Conservation (phyloP, 805 yeast genomes). For the Blastobotrys terrestris region DNA sequence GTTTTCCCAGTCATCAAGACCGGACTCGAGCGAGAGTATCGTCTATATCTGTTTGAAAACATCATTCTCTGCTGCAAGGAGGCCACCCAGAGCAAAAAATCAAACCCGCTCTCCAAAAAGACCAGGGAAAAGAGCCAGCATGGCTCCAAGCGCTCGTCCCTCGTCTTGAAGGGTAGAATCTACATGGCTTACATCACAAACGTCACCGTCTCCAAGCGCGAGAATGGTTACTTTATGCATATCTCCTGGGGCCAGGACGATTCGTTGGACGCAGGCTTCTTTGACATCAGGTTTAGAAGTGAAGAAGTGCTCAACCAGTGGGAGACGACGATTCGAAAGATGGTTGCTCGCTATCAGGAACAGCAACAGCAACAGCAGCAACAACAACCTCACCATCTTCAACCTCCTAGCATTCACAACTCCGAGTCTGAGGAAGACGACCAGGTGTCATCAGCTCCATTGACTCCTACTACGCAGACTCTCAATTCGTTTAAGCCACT, state of each 20-base stretch:
- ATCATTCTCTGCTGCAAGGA: slow-evolving; percentile 62
- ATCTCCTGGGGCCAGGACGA: slow-evolving; percentile 43
- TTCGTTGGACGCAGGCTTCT: slow-evolving; percentile 71
- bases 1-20: slow-evolving; percentile 40
- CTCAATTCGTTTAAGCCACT: neutral
- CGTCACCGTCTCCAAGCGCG: slow-evolving; percentile 30
- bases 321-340: slow-evolving; percentile 39
- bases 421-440: slow-evolving; percentile 4
- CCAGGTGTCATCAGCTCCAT: neutral
- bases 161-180: slow-evolving; percentile 75
- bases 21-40: slow-evolving; percentile 78
- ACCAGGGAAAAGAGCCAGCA: slow-evolving; percentile 28
- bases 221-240: slow-evolving; percentile 26
- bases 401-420: neutral
- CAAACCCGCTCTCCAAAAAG: slow-evolving; percentile 43
- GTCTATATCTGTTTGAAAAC: slow-evolving; percentile 80
- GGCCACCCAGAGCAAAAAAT: slow-evolving; percentile 38
- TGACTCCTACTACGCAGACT: neutral
- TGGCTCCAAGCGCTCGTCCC: slow-evolving; percentile 21
- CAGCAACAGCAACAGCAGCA: neutral
- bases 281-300: slow-evolving; percentile 71
- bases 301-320: slow-evolving; percentile 83
- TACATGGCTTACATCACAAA: slow-evolving; percentile 61
- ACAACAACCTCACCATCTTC: neutral
- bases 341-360: slow-evolving; percentile 22